These are phyloP conservation scores for Kodamaea fukazawae DNA, from an alignment of 805 yeast species.

Conservation along the genomic window DNA sequence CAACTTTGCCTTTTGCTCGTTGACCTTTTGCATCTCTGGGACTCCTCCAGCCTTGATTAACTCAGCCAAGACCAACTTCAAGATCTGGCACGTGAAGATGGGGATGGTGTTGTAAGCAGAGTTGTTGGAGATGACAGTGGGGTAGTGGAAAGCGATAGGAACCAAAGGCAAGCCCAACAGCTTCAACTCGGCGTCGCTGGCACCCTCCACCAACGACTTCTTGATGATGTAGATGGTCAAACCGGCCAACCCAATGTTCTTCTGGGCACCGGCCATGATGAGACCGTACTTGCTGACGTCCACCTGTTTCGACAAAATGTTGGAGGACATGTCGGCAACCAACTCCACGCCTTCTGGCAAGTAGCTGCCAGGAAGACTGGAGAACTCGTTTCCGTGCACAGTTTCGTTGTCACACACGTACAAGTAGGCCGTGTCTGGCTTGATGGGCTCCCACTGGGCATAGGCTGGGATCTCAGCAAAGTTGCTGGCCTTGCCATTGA, in stretches of 20 bases:
- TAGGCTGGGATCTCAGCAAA: constrained; percentile 66
- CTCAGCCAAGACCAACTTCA: constrained; percentile 70
- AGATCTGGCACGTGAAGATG: constrained; percentile 83
- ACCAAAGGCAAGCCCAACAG: constrained; percentile 66
- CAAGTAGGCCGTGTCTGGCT: constrained; percentile 71
- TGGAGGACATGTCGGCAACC: constrained; percentile 94
- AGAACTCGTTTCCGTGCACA: constrained; percentile 89
- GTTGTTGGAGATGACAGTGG: constrained; percentile 82
- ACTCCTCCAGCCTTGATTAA: constrained; percentile 74
- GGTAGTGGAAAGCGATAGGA: constrained; percentile 87
- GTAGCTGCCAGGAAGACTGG: constrained; percentile 48
- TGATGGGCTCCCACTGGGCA: constrained; percentile 59
- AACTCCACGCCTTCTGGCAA: constrained; percentile 68
- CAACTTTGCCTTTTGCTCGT: constrained; percentile 57
- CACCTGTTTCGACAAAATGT: constrained; percentile 75
- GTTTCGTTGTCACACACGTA: constrained; percentile 97
- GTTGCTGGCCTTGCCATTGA: constrained; percentile 60
- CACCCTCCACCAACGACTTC: constrained; percentile 68
- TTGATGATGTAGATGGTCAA: constrained; percentile 87
- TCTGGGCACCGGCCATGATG: constrained; percentile 97
- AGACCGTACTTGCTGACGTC: constrained; percentile 85
- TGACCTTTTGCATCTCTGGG: constrained; percentile 52
- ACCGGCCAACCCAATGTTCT: constrained; percentile 96
- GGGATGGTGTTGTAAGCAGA: constrained; percentile 96
- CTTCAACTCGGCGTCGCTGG: constrained; percentile 59